Evolutionary conservation across 371 early-diverging fungal genomes (phyloP), one percentile per base, ranked within the genome.

Genomic region (Dinochytrium kinnereticum): DNA sequence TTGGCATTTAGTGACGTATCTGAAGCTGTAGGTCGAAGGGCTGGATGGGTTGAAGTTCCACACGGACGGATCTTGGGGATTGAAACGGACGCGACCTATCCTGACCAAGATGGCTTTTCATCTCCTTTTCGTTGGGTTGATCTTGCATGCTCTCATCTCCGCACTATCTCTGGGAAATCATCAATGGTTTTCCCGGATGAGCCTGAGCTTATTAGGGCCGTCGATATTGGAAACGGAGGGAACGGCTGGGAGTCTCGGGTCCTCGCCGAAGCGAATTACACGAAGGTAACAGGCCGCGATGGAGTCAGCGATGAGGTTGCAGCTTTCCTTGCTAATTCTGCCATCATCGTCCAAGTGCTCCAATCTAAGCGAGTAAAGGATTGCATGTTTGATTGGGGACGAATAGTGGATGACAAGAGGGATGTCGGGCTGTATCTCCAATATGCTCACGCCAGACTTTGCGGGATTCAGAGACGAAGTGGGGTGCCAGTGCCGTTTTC

Each of bases 391-490:
- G 72, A 71, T 33, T 76, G 76, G 76, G 28, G 24, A 10, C 34
- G 76, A 38, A 69, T 76, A 37, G 33, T 72, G 1, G 72, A 76
- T 2, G 28, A 51, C 39, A 2, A 49, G n/a, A 67, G 51, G 21
- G 76, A 76, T 37, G 7, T 59, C 19, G 72, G 72, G 19, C 69
- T 76, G 5, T 76, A 72, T 34, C 64, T 76, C 7, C 72, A 76
- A 39, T 76, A 76, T 39, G 59, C 72, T 3, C 72, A 72, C 55
- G 76, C 69, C 0, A 33, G 76, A 1, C 34, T 76, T 5, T 76
- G 76, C 64, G 76, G 76, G 17, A 70, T 70, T 59, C 34, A 59
- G 28, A 17, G 31, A 59, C 34, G 39, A 67, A 57, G 49, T 31
- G 67, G 30, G 40, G 65, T 24, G 13, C 39, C 53, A 37, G 44